These are phyloP conservation scores for Corymbia citriodora DNA, from an alignment of 441 rosid genomes.

Conservation along the genomic window DNA sequence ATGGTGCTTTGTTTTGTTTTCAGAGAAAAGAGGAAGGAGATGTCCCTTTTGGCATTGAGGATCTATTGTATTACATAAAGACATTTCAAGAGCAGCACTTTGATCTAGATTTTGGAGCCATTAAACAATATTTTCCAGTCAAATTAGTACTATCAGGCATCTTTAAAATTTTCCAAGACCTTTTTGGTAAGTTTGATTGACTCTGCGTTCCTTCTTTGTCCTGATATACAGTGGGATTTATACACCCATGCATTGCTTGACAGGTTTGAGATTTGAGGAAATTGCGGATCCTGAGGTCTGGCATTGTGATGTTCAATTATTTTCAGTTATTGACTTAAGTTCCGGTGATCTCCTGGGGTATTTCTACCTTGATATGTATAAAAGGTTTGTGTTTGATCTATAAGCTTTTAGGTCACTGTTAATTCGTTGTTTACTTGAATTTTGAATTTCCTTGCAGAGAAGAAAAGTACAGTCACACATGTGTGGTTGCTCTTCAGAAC, in stretches of 20 bases:
- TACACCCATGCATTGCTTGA: background rate
- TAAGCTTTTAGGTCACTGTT: conserved; percentile 1
- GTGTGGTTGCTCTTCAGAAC: conserved; percentile 87
- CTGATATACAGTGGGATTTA: background rate
- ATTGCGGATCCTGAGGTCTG: conserved; percentile 61
- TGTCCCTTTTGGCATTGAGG: conserved; percentile 78
- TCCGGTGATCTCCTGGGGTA: conserved; percentile 82
- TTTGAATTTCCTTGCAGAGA: conserved; percentile 45
- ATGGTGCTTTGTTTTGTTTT: conserved; percentile 10
- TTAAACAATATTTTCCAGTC: conserved; percentile 79
- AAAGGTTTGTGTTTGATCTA: conserved; percentile 38
- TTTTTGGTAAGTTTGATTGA: conserved; percentile 53
- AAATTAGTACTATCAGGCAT: conserved; percentile 83
- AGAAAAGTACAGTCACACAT: conserved; percentile 75
- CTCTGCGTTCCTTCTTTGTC: background rate
- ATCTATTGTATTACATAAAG: conserved; percentile 73
- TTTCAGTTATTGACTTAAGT: conserved; percentile 72
- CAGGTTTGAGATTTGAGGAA: conserved; percentile 85
- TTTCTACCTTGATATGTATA: conserved; percentile 83
- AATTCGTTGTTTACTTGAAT: background rate
- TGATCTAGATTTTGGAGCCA: conserved; percentile 75
- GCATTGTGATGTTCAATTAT: conserved; percentile 69
- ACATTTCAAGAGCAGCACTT: conserved; percentile 75
- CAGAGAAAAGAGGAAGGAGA: conserved; percentile 95
- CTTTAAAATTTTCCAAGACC: conserved; percentile 83